phyloP scores from a whole-genome alignment of 805 yeast genomes.

The Aciculoconidium aculeatum region DNA sequence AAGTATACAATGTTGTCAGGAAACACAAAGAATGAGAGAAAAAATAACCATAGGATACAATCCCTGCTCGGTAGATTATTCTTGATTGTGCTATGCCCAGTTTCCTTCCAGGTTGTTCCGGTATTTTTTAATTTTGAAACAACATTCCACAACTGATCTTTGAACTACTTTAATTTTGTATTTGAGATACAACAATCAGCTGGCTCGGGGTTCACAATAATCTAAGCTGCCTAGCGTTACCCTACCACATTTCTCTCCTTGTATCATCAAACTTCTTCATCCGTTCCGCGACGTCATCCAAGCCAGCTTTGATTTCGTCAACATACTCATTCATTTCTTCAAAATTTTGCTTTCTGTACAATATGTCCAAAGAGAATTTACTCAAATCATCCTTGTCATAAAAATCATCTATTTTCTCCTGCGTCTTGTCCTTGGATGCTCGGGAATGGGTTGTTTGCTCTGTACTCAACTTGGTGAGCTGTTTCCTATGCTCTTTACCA shows the following conservation, averaged over 20 bases:
- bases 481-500: slow-evolving; percentile 9
- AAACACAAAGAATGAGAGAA: too few relatives aligned
- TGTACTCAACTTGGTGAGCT: slow-evolving; percentile 3
- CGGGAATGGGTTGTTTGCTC: neutral
- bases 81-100: too few relatives aligned
- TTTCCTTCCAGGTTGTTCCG: too few relatives aligned
- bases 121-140: too few relatives aligned
- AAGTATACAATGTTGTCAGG: too few relatives aligned
- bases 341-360: slow-evolving; percentile 48
- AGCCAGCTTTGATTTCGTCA: slow-evolving; percentile 40
- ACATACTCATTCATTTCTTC: slow-evolving; percentile 46
- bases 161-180: too few relatives aligned
- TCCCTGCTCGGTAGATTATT: too few relatives aligned
- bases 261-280: slow-evolving; percentile 43
- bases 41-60: too few relatives aligned
- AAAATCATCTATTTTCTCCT: slow-evolving; percentile 18
- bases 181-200: too few relatives aligned
- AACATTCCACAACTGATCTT: too few relatives aligned
- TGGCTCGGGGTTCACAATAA: too few relatives aligned
- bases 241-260: slow-evolving; percentile 38
- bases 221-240: too few relatives aligned
- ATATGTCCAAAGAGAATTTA: slow-evolving; percentile 10
- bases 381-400: slow-evolving; percentile 14
- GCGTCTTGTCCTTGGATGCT: slow-evolving; percentile 9
- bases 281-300: slow-evolving; percentile 49